Evolutionary conservation across 202 grass and related monocot genomes (phyloP), one percentile per base, ranked within the genome.

Genomic region (Digitaria exilis): DNA sequence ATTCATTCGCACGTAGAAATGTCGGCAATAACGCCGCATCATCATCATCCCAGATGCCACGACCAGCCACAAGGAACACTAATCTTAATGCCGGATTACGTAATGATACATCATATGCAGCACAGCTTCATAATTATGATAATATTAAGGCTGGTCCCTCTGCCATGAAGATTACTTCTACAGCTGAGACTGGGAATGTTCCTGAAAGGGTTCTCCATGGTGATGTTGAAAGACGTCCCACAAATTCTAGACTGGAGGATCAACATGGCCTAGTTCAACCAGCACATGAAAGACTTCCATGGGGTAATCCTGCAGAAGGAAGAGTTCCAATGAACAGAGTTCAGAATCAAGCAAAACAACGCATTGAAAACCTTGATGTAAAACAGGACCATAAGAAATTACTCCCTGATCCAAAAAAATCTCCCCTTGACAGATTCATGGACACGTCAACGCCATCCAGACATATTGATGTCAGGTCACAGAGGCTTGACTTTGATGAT

Each of bases 401-500:
- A 25, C 55, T 46, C 61, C 88, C 88, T 82, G 87, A 87, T 74
- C 82, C 72, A 50, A 95, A 94, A 76, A 98, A 96, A 60, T 86
- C 56, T 48, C 79, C 85, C 59, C 77, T 88, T 41, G 93, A 99
- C 72, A 93, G 85, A 85, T 90, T 85, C 82, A 89, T 90, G 89
- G 90, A 80, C 67, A 80, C 50, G 11, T 73, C 82, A 70, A 54
- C 88, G 48, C 82, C 77, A 66, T 87, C 79, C 88, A 87, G 75
- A 78, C 82, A 90, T 43, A 68, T 44, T 24, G 90, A 94, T 74
- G 66, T 48, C 2, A 98, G 89, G 67, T 61, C 83, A 59, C 89
- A 89, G 68, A 96, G 86, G 84, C 75, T 96, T 84, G 96, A 99
- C 73, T 91, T 96, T 1, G 96, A 99, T 84, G 96, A 96, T 84